A percentile compares a stretch with the other conserved stretches of the same genome.
These are phyloP conservation scores for Ophiocordyceps camponoti-leonardi DNA, from an alignment of 2,329 filamentous ascomycete genomes.

Conservation along the genomic window DNA sequence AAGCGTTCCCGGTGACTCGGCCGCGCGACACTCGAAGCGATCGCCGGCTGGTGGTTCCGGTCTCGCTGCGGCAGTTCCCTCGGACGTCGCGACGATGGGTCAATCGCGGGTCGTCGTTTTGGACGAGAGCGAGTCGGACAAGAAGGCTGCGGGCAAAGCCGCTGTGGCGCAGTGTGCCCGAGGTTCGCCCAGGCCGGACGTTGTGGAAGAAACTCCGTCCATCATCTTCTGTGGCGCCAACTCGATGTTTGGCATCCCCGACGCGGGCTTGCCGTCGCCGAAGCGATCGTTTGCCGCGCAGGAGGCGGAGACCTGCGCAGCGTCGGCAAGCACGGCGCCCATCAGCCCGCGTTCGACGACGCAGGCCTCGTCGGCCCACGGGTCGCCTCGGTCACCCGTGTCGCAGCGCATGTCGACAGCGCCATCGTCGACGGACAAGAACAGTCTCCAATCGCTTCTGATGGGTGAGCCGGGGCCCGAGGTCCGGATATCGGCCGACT, in stretches of 20 bases:
- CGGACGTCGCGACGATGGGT: neutral
- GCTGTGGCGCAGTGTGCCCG: neutral
- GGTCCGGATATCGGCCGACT: constrained; percentile 49
- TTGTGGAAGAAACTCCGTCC: constrained; percentile 26
- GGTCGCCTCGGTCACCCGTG: constrained; percentile 52
- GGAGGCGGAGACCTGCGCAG: constrained; percentile 31
- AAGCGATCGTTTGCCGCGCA: constrained; percentile 21
- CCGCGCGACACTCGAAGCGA: neutral
- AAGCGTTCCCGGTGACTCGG: neutral
- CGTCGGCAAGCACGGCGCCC: constrained; percentile 24
- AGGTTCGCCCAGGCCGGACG: constrained; percentile 14
- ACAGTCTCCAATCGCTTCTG: constrained; percentile 50
- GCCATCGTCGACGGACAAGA: constrained; percentile 57
- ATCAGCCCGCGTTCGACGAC: constrained; percentile 48
- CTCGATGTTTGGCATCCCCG: constrained; percentile 9
- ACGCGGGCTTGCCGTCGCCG: constrained; percentile 27
- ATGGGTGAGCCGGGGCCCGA: constrained; percentile 62
- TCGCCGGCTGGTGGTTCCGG: neutral
- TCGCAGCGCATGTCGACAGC: constrained; percentile 59
- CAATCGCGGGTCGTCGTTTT: neutral
- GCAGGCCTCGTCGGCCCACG: constrained; percentile 42
- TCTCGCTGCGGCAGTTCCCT: neutral
- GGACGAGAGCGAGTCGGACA: neutral
- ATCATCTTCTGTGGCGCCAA: constrained; percentile 22
- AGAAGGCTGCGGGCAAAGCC: neutral